Conservation (phyloP, 805 yeast genomes). For the Candida patagonica region DNA sequence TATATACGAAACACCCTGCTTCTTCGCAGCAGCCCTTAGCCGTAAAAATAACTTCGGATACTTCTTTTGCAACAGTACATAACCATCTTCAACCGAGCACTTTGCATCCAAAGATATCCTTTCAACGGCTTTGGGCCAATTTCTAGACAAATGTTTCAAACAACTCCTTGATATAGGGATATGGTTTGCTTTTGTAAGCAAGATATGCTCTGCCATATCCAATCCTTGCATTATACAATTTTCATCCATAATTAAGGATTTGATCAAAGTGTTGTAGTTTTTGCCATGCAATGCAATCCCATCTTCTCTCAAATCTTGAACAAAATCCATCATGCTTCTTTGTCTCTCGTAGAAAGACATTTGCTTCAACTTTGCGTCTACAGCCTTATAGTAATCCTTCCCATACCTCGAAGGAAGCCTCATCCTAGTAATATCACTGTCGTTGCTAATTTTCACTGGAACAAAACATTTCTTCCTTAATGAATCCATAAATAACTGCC, state of each 20-base stretch:
- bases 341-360: slow-evolving; percentile 6
- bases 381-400: slow-evolving; percentile 1
- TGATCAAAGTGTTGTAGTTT: slow-evolving; percentile 12
- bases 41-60: slow-evolving; percentile 7
- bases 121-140: slow-evolving; percentile 1
- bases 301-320: not conserved
- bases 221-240: slow-evolving; percentile 7
- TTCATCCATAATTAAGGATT: slow-evolving; percentile 6
- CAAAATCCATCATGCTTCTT: slow-evolving; percentile 7
- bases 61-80: not conserved
- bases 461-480: not conserved
- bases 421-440: not conserved
- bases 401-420: slow-evolving; percentile 4
- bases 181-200: not conserved
- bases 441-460: not conserved
- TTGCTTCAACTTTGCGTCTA: slow-evolving; percentile 14
- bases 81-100: slow-evolving; percentile 2
- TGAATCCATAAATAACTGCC: slow-evolving; percentile 3
- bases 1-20: too few species aligned
- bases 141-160: not conserved
- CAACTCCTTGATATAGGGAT: not conserved
- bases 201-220: slow-evolving; percentile 10
- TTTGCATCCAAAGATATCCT: not conserved
- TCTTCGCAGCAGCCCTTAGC: too few species aligned
- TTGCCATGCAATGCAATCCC: slow-evolving; percentile 13